A percentile compares a stretch with the other conserved stretches of the same genome.
Evolutionary conservation across 2,329 filamentous ascomycete genomes (phyloP).

Genomic region (Pseudogymnoascus sp.): DNA sequence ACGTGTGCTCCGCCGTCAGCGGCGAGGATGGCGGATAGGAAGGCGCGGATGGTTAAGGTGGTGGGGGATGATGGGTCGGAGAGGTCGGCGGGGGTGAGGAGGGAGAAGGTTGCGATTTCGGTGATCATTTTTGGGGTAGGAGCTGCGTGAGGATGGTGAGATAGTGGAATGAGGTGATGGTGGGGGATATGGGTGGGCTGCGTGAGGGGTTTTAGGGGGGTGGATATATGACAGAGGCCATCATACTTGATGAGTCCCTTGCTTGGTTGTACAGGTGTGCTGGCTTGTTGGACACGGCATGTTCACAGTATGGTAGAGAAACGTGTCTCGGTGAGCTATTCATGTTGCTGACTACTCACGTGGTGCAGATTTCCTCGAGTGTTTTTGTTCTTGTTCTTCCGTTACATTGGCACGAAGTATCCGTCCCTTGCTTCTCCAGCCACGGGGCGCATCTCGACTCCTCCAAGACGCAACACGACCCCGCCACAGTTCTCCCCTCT

Average conservation of each 20-base stretch:
- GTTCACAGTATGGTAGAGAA: too few species aligned
- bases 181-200: neutral
- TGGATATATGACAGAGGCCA: neutral
- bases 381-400: neutral
- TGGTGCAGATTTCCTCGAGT: neutral
- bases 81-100: neutral
- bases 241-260: neutral
- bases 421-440: neutral
- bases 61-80: neutral
- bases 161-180: neutral
- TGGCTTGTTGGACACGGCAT: neutral
- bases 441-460: neutral
- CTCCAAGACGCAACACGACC: neutral
- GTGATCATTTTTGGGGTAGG: neutral
- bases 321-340: neutral
- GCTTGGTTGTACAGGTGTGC: neutral
- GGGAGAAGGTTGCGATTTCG: neutral
- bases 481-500: neutral
- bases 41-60: neutral
- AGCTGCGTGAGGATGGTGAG: neutral
- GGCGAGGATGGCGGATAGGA: neutral
- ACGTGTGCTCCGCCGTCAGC: neutral
- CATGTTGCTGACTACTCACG: neutral
- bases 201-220: neutral
- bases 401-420: neutral